phyloP scores from a whole-genome alignment of 1,139 yeast species.

The Nakaseomyces uthaithaninus region DNA sequence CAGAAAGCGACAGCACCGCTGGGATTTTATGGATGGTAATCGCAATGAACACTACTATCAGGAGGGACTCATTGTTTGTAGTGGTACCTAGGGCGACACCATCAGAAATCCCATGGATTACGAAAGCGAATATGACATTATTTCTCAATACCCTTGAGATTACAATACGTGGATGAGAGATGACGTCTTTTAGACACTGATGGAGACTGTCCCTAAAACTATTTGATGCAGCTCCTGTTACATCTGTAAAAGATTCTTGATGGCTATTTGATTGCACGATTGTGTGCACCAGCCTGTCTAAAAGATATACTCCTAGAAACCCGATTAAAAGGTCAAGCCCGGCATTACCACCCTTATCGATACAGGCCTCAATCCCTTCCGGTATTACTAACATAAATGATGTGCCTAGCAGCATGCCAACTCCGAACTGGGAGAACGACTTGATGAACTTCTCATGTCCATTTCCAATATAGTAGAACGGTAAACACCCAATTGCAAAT shows the following conservation, averaged over 20 bases:
- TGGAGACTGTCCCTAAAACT: background rate
- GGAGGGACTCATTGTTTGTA: conserved; percentile 37
- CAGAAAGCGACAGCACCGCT: conserved; percentile 50
- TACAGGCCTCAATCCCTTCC: conserved; percentile 46
- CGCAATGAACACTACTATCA: conserved; percentile 42
- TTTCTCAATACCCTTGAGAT: conserved; percentile 20
- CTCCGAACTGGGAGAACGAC: conserved; percentile 40
- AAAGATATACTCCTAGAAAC: conserved; percentile 25
- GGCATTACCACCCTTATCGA: conserved; percentile 29
- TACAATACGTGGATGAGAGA: conserved; percentile 20
- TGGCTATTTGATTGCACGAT: background rate
- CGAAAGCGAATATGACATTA: conserved; percentile 48
- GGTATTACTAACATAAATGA: conserved; percentile 50
- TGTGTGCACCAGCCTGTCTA: conserved; percentile 22
- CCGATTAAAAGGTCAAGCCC: conserved; percentile 30
- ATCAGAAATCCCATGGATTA: conserved; percentile 54
- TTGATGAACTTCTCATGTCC: conserved; percentile 18
- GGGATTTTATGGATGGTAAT: conserved; percentile 58
- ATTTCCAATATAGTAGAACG: conserved; percentile 26
- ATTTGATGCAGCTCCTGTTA: conserved; percentile 7
- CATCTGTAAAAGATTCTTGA: conserved; percentile 5
- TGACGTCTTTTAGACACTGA: conserved; percentile 16
- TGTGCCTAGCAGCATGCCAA: conserved; percentile 52
- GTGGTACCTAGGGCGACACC: conserved; percentile 59
- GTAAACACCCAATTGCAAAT: conserved; percentile 33